A percentile compares a stretch with the other conserved stretches of the same genome.
Evolutionary conservation across 371 early-diverging fungal genomes (phyloP).

Genomic region (Actinomortierella ambigua): DNA sequence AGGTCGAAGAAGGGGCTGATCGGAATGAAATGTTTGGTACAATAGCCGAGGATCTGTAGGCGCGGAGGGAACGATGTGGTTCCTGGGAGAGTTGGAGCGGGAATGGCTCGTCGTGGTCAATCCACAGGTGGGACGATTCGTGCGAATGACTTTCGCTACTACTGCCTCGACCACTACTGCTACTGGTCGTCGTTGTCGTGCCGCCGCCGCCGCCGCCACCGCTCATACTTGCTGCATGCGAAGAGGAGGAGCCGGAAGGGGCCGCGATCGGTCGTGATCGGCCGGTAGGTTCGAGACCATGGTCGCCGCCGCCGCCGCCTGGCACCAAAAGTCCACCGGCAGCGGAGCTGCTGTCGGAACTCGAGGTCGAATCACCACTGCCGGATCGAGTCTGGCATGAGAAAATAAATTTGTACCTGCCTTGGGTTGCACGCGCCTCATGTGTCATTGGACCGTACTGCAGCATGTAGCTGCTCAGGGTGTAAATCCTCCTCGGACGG

Average conservation of each 20-base stretch:
- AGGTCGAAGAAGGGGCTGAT: not conserved
- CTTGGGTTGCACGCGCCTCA: not conserved
- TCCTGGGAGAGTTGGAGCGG: slow-evolving; percentile 3
- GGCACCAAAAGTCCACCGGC: slow-evolving; percentile 6
- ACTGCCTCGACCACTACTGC: slow-evolving; percentile 5
- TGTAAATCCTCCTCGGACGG: slow-evolving; percentile 10
- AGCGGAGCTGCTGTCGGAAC: no score
- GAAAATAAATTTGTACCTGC: slow-evolving; percentile 13
- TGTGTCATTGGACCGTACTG: slow-evolving; percentile 11
- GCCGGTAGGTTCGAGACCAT: slow-evolving; percentile 6
- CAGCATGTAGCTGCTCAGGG: slow-evolving; percentile 12
- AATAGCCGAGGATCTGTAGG: slow-evolving; percentile 14
- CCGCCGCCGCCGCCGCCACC: slow-evolving; percentile 7
- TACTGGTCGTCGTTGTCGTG: slow-evolving; percentile 18
- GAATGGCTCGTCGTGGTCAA: no score
- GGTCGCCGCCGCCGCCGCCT: slow-evolving; percentile 16
- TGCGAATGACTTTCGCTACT: slow-evolving; percentile 11
- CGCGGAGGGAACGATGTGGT: not conserved
- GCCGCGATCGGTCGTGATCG: slow-evolving; percentile 15
- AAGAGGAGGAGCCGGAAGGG: no score
- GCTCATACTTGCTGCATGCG: slow-evolving; percentile 21
- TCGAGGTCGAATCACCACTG: slow-evolving; percentile 2
- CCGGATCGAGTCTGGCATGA: slow-evolving; percentile 22
- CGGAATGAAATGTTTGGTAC: slow-evolving; percentile 15
- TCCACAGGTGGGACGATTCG: not conserved